Evolutionary conservation across 1,284 basidiomycete species (phyloP).

Genomic region (Coriolopsis trogii): DNA sequence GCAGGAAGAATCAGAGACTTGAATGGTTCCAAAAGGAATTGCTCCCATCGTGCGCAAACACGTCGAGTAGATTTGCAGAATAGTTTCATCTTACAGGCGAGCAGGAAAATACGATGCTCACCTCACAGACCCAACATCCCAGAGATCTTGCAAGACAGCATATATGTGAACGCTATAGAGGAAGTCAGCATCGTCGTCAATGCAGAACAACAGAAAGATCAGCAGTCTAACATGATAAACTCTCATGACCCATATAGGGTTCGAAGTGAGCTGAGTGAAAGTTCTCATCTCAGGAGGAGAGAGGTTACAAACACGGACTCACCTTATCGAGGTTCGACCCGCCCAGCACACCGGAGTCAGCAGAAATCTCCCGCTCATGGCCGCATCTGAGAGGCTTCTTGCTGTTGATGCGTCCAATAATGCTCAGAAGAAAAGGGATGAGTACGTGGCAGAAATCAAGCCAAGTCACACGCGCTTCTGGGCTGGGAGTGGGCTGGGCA

Average conservation of each 20-base stretch:
- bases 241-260: constrained; percentile 51
- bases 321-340: background rate
- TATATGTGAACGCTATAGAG: no score
- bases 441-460: background rate
- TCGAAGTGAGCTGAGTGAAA: constrained; percentile 71
- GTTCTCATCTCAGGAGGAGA: constrained; percentile 44
- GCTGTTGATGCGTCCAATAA: no score
- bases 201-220: no score
- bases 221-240: constrained; percentile 13
- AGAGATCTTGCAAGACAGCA: no score
- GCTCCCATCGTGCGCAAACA: constrained; percentile 56
- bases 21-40: constrained; percentile 74
- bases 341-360: background rate
- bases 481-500: background rate
- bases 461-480: constrained; percentile 6
- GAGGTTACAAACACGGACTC: background rate
- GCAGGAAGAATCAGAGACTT: constrained; percentile 64
- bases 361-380: background rate
- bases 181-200: constrained; percentile 3
- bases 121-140: background rate
- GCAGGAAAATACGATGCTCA: background rate
- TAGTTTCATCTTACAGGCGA: constrained; percentile 47
- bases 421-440: background rate
- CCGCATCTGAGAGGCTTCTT: no score
- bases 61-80: constrained; percentile 55